phyloP scores from a whole-genome alignment of 169 alveolate genomes.

The Theileria annulata region DNA sequence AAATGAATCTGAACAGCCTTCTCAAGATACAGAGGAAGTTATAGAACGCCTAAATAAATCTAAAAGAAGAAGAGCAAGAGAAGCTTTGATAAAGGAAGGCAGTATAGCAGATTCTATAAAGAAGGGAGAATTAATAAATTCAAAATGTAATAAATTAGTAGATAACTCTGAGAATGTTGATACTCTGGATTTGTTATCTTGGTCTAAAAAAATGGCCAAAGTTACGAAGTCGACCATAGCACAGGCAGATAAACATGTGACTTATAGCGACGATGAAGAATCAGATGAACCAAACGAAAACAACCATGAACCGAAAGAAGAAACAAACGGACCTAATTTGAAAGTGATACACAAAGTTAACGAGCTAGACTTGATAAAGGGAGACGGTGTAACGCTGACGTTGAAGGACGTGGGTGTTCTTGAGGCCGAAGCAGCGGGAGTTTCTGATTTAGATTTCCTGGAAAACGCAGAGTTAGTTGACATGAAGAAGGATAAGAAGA shows the following conservation, averaged over 20 bases:
- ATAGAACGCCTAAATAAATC: slow-evolving; percentile 27
- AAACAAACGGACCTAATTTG: slow-evolving; percentile 21
- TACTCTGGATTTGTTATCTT: slow-evolving; percentile 37
- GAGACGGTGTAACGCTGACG: slow-evolving; percentile 51
- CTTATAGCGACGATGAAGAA: slow-evolving; percentile 63
- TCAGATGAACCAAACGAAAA: slow-evolving; percentile 5
- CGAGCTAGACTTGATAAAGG: slow-evolving; percentile 45
- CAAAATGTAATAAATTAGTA: background rate
- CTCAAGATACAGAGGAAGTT: slow-evolving; percentile 19
- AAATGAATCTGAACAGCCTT: background rate
- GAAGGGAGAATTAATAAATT: slow-evolving; percentile 20
- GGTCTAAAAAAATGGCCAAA: slow-evolving; percentile 57
- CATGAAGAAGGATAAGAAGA: slow-evolving; percentile 23
- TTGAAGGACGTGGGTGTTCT: slow-evolving; percentile 59
- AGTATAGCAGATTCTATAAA: slow-evolving; percentile 46
- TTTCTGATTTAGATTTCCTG: slow-evolving; percentile 60
- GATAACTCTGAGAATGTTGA: slow-evolving; percentile 25
- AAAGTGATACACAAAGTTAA: slow-evolving; percentile 61
- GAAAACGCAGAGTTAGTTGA: slow-evolving; percentile 48
- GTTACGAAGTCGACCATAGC: slow-evolving; percentile 11
- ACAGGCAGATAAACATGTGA: slow-evolving; percentile 27
- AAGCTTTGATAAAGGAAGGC: slow-evolving; percentile 50
- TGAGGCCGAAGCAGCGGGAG: slow-evolving; percentile 64
- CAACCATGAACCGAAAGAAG: background rate
- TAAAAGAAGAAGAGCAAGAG: slow-evolving; percentile 27